Evolutionary conservation across 306 rosid species (phyloP), one percentile per base, ranked within the genome.

Genomic region (Parietaria judaica): DNA sequence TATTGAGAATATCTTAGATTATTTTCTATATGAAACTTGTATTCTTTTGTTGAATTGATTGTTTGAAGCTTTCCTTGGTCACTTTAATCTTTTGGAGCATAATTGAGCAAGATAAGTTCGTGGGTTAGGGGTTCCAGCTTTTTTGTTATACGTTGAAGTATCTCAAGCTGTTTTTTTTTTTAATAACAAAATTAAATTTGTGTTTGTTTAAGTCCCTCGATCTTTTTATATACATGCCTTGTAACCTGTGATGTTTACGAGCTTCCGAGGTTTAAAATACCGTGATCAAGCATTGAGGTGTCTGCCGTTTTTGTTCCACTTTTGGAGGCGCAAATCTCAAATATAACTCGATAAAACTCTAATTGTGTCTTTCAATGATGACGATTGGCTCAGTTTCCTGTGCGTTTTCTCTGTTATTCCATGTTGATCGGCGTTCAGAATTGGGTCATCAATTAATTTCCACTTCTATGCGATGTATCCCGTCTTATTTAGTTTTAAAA

Each of bases 401-500:
- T 56, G 54, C 34, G 14, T 14, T 66, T 5, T 43, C 11, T 66
- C 14, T 11, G 1, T 54, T 50, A 43, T 52, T 35, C 16, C 49
- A 8, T 34, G 16, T 17, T 23, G 8, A 46, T 55, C 15, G 50
- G 3, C 14, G 14, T 55, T 17, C 6, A 3, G 38, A 65, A 6
- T 34, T 48, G 58, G 4, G 38, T 63, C 34, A 63, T 58, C 36
- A 14, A 3, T 51, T 3, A 35, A 1, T 41, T 8, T 6, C 12
- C 15, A 43, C 63, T 50, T 15, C 14, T 44, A n/a, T 53, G 8
- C 37, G 14, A 63, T 52, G 39, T n/a, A 49, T 56, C 4, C 36
- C 6, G 38, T 65, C 50, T 14, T 54, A 11, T 46, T 36, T 47
- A 59, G 64, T 52, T 41, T 58, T 60, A 60, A 56, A 58, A 14